A percentile compares a stretch with the other conserved stretches of the same genome.
phyloP scores from a whole-genome alignment of 805 yeast species.

The Henningerozyma blattae region DNA sequence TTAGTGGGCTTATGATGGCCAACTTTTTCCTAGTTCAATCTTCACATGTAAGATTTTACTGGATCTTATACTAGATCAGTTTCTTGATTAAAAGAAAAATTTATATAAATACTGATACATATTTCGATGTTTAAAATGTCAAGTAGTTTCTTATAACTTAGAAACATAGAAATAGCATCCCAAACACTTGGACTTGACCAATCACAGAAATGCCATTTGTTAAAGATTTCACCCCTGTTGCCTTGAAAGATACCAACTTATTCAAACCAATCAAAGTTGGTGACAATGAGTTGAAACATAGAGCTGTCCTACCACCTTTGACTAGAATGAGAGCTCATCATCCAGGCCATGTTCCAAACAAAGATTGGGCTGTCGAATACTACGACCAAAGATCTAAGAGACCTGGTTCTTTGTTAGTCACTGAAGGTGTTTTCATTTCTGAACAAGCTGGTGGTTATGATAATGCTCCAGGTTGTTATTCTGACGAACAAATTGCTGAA shows the following conservation, averaged over 20 bases:
- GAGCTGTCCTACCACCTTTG: constrained; percentile 31
- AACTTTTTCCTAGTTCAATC: too few species aligned
- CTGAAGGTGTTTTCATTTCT: constrained; percentile 45
- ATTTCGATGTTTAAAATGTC: too few species aligned
- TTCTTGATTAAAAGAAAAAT: too few species aligned
- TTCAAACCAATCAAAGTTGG: constrained; percentile 36
- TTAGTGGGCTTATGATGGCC: too few species aligned
- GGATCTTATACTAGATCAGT: too few species aligned
- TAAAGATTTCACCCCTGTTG: constrained; percentile 11
- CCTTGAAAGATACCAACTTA: constrained; percentile 22
- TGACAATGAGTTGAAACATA: constrained; percentile 21
- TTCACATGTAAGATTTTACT: too few species aligned
- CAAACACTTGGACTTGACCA: too few species aligned
- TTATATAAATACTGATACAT: too few species aligned
- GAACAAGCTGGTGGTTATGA: constrained; percentile 29
- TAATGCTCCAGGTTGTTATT: constrained; percentile 38
- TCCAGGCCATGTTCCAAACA: constrained; percentile 29
- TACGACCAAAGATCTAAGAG: constrained; percentile 40
- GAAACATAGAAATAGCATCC: too few species aligned
- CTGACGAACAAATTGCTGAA: constrained; percentile 31
- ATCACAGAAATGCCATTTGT: constrained; percentile 15
- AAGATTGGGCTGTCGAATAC: constrained; percentile 33
- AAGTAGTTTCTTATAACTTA: too few species aligned
- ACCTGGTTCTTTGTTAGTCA: constrained; percentile 40
- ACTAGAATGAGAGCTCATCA: constrained; percentile 29